Conservation (phyloP, 345 rosid genomes). For the Anastatica hierochuntica region DNA sequence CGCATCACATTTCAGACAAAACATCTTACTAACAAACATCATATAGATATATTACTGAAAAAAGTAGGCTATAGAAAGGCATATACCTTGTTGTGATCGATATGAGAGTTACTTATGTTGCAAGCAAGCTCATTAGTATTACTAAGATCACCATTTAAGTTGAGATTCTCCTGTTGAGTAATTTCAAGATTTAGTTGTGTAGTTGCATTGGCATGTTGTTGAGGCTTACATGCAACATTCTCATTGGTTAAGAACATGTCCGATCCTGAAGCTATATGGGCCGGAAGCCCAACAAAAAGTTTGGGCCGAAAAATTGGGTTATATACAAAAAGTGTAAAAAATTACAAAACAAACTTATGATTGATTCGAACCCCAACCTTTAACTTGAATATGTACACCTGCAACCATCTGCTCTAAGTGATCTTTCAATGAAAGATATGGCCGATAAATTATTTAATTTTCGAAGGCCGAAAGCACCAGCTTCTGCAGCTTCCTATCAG, state of each 20-base stretch:
- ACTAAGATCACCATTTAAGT: background rate
- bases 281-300: no score
- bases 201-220: background rate
- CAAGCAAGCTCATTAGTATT: constrained; percentile 1
- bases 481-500: no score
- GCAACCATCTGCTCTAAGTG: no score
- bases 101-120: background rate
- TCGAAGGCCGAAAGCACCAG: no score
- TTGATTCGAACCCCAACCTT: no score
- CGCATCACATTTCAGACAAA: background rate
- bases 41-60: background rate
- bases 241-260: constrained; percentile 14
- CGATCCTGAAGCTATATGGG: no score
- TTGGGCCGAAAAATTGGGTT: no score
- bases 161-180: constrained; percentile 7
- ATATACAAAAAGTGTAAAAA: no score
- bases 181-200: constrained; percentile 6
- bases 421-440: no score
- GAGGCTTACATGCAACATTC: background rate
- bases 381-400: no score
- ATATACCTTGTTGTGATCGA: constrained; percentile 15
- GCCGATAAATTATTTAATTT: no score
- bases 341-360: no score
- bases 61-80: background rate
- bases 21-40: background rate